These are phyloP conservation scores for Glycine latifolia DNA, from an alignment of 306 rosid genomes.

Conservation along the genomic window DNA sequence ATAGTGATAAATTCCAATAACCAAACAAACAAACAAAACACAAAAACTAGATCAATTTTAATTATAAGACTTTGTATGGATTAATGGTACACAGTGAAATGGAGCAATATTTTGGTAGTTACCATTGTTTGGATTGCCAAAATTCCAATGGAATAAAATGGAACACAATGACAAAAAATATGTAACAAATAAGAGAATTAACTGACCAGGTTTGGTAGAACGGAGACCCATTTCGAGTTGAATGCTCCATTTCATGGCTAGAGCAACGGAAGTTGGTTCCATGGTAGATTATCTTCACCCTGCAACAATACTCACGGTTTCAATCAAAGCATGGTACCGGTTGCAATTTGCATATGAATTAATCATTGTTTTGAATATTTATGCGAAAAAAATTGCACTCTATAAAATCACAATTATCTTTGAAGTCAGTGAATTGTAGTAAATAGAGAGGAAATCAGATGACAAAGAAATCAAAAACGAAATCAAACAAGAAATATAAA, in stretches of 20 bases:
- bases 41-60: not conserved
- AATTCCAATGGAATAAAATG: not conserved
- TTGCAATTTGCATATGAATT: not conserved
- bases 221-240: slow-evolving; percentile 86
- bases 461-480: too few relatives aligned
- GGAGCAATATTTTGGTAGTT: not conserved
- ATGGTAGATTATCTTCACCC: slow-evolving; percentile 43
- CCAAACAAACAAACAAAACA: not conserved
- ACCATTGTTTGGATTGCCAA: not conserved
- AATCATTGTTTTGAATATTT: too few relatives aligned
- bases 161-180: not conserved
- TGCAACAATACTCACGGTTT: too few relatives aligned
- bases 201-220: slow-evolving; percentile 66
- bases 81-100: not conserved
- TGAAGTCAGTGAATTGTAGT: too few relatives aligned
- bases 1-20: slow-evolving; percentile 10
- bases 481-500: too few relatives aligned
- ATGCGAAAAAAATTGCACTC: too few relatives aligned
- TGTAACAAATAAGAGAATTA: not conserved
- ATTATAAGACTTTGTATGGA: not conserved
- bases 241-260: slow-evolving; percentile 86
- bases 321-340: not conserved
- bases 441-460: too few relatives aligned
- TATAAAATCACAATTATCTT: too few relatives aligned
- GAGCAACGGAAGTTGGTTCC: slow-evolving; percentile 68